These are phyloP conservation scores for Garcia nutans DNA, from an alignment of 345 rosid species.

Conservation along the genomic window DNA sequence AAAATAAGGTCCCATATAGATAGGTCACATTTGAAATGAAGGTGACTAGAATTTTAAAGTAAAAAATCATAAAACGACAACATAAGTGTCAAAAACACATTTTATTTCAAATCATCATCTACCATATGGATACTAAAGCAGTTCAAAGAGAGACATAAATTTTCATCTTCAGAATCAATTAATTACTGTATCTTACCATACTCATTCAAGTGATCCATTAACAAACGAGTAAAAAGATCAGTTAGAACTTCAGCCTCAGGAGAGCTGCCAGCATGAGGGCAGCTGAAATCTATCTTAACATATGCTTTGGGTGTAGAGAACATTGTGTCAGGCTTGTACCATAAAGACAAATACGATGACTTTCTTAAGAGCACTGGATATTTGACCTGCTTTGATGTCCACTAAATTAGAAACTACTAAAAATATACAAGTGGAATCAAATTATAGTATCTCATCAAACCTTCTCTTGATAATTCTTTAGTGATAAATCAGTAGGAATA, in stretches of 20 bases:
- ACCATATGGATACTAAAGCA: too few species aligned
- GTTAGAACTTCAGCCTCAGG: conserved; percentile 80
- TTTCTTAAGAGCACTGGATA: conserved; percentile 63
- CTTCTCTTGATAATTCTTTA: conserved; percentile 63
- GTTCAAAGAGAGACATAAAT: background rate
- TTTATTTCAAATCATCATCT: too few species aligned
- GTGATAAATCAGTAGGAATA: conserved; percentile 78
- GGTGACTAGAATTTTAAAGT: background rate
- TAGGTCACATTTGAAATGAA: background rate
- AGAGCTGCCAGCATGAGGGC: conserved; percentile 69
- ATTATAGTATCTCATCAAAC: conserved; percentile 25
- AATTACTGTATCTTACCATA: conserved; percentile 54
- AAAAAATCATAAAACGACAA: too few species aligned
- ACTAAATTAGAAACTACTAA: conserved; percentile 18
- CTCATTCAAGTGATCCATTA: conserved; percentile 95
- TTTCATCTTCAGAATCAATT: background rate
- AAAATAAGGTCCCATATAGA: background rate
- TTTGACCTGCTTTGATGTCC: conserved; percentile 48
- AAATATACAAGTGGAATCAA: background rate
- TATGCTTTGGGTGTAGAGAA: conserved; percentile 80
- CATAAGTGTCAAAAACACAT: too few species aligned
- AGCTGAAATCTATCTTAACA: conserved; percentile 75
- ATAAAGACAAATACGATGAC: conserved; percentile 58
- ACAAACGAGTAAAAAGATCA: conserved; percentile 59
- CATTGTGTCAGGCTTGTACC: conserved; percentile 87